Conservation (phyloP, 2,329 filamentous ascomycete genomes). For the Aspergillus caelatus region DNA sequence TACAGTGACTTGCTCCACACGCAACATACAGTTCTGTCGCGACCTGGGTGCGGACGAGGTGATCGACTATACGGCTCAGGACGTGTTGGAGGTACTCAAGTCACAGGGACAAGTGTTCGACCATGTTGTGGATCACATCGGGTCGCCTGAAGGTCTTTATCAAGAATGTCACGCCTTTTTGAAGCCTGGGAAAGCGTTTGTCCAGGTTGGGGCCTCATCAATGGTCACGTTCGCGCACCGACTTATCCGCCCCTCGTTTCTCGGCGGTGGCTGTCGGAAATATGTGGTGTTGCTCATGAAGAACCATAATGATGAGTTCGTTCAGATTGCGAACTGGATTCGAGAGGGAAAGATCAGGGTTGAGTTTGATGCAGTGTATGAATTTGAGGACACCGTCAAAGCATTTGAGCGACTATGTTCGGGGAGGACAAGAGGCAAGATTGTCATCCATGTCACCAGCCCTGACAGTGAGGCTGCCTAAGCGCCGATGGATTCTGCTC, state of each 20-base stretch:
- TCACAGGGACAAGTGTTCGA: conserved; percentile 54
- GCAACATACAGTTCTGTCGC: conserved; percentile 60
- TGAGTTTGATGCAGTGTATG: conserved; percentile 58
- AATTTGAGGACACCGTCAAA: conserved; percentile 59
- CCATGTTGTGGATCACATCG: conserved; percentile 62
- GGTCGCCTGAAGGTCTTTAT: conserved; percentile 55
- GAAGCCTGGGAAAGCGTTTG: conserved; percentile 52
- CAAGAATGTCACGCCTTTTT: conserved; percentile 56
- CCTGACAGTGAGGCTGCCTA: background rate
- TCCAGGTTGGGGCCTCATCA: conserved; percentile 54
- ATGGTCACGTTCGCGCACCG: conserved; percentile 38
- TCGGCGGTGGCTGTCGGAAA: conserved; percentile 54
- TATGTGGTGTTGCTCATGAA: conserved; percentile 38
- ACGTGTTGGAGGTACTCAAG: conserved; percentile 53
- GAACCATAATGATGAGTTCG: conserved; percentile 49
- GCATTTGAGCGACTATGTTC: conserved; percentile 63
- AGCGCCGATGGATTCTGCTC: rapidly evolving
- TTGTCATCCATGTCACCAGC: conserved; percentile 50
- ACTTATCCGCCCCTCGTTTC: conserved; percentile 47
- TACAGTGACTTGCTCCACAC: conserved; percentile 59
- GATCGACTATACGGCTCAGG: conserved; percentile 59
- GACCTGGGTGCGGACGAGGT: conserved; percentile 65
- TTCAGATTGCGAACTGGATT: conserved; percentile 52
- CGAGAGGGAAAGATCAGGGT: conserved; percentile 54
- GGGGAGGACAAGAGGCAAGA: conserved; percentile 61